Percentiles rank a stretch among this genome's conserved stretches.
These are phyloP conservation scores for Penicillium cataractarum DNA, from an alignment of 495 filamentous ascomycete genomes.

Conservation along the genomic window DNA sequence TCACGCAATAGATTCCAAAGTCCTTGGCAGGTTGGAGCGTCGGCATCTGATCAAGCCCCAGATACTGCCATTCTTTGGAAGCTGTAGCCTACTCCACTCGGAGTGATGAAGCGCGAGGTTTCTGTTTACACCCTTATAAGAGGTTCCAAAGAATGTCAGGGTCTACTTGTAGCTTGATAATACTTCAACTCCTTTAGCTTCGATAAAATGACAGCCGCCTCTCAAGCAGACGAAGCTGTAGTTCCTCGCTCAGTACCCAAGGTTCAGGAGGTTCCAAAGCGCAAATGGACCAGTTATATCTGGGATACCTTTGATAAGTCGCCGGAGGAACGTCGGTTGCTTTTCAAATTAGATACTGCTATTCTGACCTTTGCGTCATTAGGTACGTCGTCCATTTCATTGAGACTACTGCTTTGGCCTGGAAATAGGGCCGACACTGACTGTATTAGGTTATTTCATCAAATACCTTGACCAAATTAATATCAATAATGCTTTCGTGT, in stretches of 20 bases:
- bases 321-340: constrained; percentile 59
- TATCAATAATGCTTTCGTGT: constrained; percentile 59
- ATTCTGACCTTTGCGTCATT: constrained; percentile 59
- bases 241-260: constrained; percentile 14
- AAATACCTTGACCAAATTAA: constrained; percentile 63
- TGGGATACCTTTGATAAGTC: constrained; percentile 68
- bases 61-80: not conserved
- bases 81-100: not conserved
- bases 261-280: constrained; percentile 31
- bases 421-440: not conserved
- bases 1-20: constrained; percentile 7
- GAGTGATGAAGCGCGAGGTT: not conserved
- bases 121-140: not conserved
- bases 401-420: not conserved
- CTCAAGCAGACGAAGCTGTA: constrained; percentile 21
- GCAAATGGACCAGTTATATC: constrained; percentile 50
- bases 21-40: not conserved
- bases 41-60: not conserved
- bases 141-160: too few relatives aligned
- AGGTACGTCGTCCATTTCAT: constrained; percentile 29
- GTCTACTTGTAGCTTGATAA: too few relatives aligned
- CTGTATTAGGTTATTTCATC: constrained; percentile 56
- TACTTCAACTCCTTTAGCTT: too few relatives aligned
- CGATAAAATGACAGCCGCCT: not conserved
- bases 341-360: constrained; percentile 62